Base-by-base conservation (phyloP, 2,329 filamentous ascomycete genomes). In the Rugonectria rugulosa region DNA sequence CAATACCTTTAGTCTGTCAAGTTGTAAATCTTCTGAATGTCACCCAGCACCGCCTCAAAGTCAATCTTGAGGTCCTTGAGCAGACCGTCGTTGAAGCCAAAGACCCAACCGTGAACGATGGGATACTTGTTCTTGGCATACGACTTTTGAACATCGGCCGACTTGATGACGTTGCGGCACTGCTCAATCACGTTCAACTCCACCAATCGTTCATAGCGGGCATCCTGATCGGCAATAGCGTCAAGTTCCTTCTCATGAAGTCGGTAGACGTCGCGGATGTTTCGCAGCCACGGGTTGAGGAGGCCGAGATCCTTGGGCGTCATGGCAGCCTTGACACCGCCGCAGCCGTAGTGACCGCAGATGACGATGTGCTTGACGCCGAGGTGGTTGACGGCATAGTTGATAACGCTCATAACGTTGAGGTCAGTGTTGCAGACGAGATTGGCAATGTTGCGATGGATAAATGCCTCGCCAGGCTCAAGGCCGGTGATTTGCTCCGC, bases 391-490 rank as follows among this genome's bases (percentile, higher is more conserved):
- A 97, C 91, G 61, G 92, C 90, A 72, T 92, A 97, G 72, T 95
- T 88, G 75, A 97, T 91, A 67, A 96, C 92, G 72, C 85, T 85
- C 72, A 91, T 87, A 44, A 88, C 86, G 74, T 88, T 92, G 69
- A 96, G 83, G 72, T 97, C 93, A 61, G 86, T 88, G 70, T 88
- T 86, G 76, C 87, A 86, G 53, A 96, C 83, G 62, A 96, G 82
- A 80, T 97, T 97, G 77, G 92, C 92, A 74, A 97, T 96, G 71
- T 97, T 97, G 75, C 93, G 90, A 81, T 96, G 92, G 64, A 96
- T 89, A 74, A 97, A 97, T 68, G 94, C 89, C 75, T 97, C 91
- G 65, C 92, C 92, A n/a, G 92, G 91, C 70, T 89, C 81, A 53
- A 94, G 84, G 63, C 90, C 88, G 41, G 92, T 87, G 72, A 97